Evolutionary conservation across 2,329 filamentous ascomycete genomes (phyloP).

Genomic region (Sclerotinia nivalis): DNA sequence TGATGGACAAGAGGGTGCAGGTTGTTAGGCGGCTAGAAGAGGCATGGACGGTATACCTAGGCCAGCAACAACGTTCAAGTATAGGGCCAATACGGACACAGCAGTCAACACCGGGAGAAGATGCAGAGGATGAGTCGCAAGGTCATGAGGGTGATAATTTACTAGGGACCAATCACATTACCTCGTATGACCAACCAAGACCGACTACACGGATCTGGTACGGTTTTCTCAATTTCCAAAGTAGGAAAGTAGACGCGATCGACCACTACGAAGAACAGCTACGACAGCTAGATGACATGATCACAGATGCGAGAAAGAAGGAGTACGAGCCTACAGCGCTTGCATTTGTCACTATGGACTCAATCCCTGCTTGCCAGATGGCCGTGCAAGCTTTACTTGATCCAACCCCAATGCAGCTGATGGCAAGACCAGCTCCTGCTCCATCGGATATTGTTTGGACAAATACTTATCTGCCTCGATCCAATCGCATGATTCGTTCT

Average conservation of each 20-base stretch:
- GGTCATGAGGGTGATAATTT: constrained; percentile 61
- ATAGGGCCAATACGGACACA: constrained; percentile 42
- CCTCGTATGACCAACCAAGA: constrained; percentile 49
- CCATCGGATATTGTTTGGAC: constrained; percentile 93
- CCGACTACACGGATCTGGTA: constrained; percentile 77
- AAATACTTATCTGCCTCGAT: constrained; percentile 82
- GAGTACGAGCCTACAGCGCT: constrained; percentile 76
- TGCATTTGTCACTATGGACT: constrained; percentile 97
- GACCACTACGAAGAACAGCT: constrained; percentile 92
- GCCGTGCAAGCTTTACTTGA: constrained; percentile 93
- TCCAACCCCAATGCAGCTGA: constrained; percentile 79
- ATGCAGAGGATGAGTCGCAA: constrained; percentile 46
- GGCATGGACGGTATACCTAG: constrained; percentile 77
- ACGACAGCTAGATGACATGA: constrained; percentile 73
- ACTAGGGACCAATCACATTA: constrained; percentile 49
- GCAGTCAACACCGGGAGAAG: constrained; percentile 47
- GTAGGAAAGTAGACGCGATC: constrained; percentile 80
- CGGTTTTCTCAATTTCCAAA: constrained; percentile 71
- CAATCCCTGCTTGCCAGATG: constrained; percentile 90
- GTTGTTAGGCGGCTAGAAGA: constrained; percentile 75
- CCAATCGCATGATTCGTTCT: constrained; percentile 70
- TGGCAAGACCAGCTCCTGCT: constrained; percentile 83
- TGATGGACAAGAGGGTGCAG: constrained; percentile 66
- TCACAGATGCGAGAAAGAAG: constrained; percentile 68
- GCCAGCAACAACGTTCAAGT: constrained; percentile 43